Evolutionary conservation across 495 filamentous ascomycete species (phyloP), one percentile per base, ranked within the genome.

Genomic region (Jackrogersella multiformis): DNA sequence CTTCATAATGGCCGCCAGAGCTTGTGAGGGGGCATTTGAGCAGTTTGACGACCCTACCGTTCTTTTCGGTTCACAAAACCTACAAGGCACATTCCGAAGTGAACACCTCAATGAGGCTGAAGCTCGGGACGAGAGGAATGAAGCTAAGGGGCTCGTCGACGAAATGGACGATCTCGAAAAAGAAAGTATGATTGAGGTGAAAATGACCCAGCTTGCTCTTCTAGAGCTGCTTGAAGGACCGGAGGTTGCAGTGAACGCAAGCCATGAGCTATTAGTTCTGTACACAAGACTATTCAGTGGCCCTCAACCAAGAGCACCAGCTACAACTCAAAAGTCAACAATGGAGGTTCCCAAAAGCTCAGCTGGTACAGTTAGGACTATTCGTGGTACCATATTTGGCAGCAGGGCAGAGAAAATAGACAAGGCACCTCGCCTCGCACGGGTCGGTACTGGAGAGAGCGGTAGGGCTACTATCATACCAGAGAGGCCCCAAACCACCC

Each of bases 191-290:
- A 75, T 99, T 20, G 90, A 97, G 75, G 85, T 97, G 28, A 96
- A 94, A 72, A 97, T 99, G 87, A 97, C 93, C 6, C 92, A 97
- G 68, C 82, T 99, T 61, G 84, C 91, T 3, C 86, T 99, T 35
- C 72, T 93, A 9, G 95, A 98, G 76, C 80, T 93, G 9, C 70
- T 90, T 13, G 91, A 97, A 72, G 93, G 92, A 4, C 85, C 93
- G 0, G 88, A 90, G 61, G 85, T 88, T 55, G 93, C 95, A 9
- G 89, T 97, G 32, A 93, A 95, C 69, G 86, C 88, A 56, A 92
- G 89, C 68, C 88, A 91, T 51, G 90, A 96, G 66, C 82, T 99
- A 23, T 80, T 98, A 23, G 84, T 86, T n/a, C 80, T 98, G 4
- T 98, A 94, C 68, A 83, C 85, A 8, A 82, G 88, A 60, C 78